Evolutionary conservation across 1,284 basidiomycete genomes (phyloP).

Genomic region (Ustilago hordei): DNA sequence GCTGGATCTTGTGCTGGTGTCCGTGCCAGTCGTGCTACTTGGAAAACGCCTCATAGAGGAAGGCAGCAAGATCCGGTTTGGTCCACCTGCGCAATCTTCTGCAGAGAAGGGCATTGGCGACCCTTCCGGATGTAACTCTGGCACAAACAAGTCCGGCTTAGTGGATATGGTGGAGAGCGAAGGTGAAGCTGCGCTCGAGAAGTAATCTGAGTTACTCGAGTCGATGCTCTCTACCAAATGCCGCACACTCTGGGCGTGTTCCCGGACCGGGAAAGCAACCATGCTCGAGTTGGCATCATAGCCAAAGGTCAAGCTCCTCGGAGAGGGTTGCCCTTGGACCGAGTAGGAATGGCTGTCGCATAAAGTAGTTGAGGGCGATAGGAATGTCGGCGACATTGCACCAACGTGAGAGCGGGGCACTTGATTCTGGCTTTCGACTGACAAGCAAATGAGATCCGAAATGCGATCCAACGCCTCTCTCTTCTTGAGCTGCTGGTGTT

Average conservation of each 20-base stretch:
- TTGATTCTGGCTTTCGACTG: slow-evolving; percentile 22
- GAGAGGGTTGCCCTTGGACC: slow-evolving; percentile 21
- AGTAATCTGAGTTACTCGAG: neutral
- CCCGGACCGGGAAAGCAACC: slow-evolving; percentile 13
- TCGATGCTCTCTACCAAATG: slow-evolving; percentile 2
- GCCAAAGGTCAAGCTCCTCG: slow-evolving; percentile 6
- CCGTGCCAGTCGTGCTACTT: slow-evolving; percentile 19
- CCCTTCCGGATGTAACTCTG: neutral
- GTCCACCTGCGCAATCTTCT: neutral
- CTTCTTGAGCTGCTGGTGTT: slow-evolving; percentile 17
- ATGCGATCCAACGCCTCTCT: slow-evolving; percentile 33
- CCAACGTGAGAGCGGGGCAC: slow-evolving; percentile 7
- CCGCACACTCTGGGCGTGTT: neutral
- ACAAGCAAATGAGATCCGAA: slow-evolving; percentile 35
- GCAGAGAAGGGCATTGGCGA: neutral
- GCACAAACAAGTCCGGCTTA: neutral
- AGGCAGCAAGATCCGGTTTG: slow-evolving; percentile 27
- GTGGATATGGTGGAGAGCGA: slow-evolving; percentile 22
- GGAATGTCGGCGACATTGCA: slow-evolving; percentile 18
- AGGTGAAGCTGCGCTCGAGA: slow-evolving; percentile 10
- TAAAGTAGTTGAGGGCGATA: slow-evolving; percentile 18
- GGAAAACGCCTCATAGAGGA: slow-evolving; percentile 30
- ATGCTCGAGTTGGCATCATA: slow-evolving; percentile 13
- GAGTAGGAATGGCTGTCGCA: slow-evolving; percentile 31
- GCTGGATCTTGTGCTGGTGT: slow-evolving; percentile 14